Percentiles rank a stretch among this genome's conserved stretches.
phyloP scores from a whole-genome alignment of 306 rosid genomes.

The Dalbergia oliveri region DNA sequence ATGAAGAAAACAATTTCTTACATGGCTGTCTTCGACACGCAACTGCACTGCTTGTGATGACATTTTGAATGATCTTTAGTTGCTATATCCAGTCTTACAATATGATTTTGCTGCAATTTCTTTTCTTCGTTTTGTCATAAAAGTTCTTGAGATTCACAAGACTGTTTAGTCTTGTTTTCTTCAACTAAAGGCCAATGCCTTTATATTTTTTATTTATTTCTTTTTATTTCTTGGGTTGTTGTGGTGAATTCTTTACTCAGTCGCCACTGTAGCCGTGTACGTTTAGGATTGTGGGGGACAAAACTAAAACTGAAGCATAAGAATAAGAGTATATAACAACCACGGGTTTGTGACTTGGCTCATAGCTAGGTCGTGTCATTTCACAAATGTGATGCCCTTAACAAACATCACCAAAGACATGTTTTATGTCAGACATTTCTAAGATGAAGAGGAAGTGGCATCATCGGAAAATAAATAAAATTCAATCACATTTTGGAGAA shows the following conservation, averaged over 20 bases:
- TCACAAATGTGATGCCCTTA: not conserved
- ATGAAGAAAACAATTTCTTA: slow-evolving; percentile 43
- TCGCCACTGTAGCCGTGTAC: slow-evolving; percentile 35
- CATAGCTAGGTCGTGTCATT: not conserved
- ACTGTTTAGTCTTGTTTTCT: slow-evolving; percentile 39
- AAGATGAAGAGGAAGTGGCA: not conserved
- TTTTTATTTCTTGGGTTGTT: not conserved
- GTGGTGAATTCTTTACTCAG: slow-evolving; percentile 42
- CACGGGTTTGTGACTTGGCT: not conserved
- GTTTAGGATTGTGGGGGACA: slow-evolving; percentile 16
- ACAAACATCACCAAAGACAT: slow-evolving; percentile 24
- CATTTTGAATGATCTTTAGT: slow-evolving; percentile 51
- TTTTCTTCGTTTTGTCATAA: slow-evolving; percentile 19
- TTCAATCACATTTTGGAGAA: no score
- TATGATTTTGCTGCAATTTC: slow-evolving; percentile 7
- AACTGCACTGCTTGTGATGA: slow-evolving; percentile 60
- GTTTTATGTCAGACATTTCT: not conserved
- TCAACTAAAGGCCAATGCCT: slow-evolving; percentile 48
- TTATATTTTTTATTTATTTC: not conserved
- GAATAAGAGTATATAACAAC: slow-evolving; percentile 9
- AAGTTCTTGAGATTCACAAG: slow-evolving; percentile 31
- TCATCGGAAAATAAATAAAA: not conserved
- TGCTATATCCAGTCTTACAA: not conserved
- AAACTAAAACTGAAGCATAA: slow-evolving; percentile 6
- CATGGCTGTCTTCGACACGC: slow-evolving; percentile 54